Evolutionary conservation across 352 stramenopile genomes (phyloP).

Genomic region (Phytophthora gonapodyides): DNA sequence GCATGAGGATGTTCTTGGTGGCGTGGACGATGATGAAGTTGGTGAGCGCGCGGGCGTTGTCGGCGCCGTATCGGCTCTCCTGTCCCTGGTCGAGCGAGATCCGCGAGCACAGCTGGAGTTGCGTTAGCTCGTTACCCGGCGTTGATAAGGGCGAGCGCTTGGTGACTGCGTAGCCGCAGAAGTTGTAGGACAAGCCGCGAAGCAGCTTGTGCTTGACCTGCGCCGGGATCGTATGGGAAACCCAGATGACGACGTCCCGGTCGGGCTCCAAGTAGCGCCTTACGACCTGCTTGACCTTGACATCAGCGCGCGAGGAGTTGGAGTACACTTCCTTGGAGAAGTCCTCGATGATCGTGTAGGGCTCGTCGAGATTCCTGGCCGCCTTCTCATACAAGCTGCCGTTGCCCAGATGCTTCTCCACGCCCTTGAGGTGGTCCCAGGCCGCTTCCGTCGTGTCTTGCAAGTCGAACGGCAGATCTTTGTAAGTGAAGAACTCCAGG

Average conservation of each 20-base stretch:
- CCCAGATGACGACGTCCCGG: slow-evolving; percentile 65
- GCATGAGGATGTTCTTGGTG: slow-evolving; percentile 37
- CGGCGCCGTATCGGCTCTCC: slow-evolving; percentile 25
- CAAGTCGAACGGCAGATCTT: slow-evolving; percentile 29
- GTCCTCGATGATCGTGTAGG: slow-evolving; percentile 62
- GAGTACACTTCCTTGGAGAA: slow-evolving; percentile 58
- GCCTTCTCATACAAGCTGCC: slow-evolving; percentile 36
- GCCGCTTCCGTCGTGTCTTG: slow-evolving; percentile 15
- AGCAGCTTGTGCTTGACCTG: slow-evolving; percentile 55
- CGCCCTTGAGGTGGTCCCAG: slow-evolving; percentile 34
- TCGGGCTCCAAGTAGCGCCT: slow-evolving; percentile 58
- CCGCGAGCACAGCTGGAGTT: slow-evolving; percentile 54
- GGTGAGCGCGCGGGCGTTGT: slow-evolving; percentile 38
- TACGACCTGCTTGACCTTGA: slow-evolving; percentile 59
- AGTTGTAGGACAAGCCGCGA: slow-evolving; percentile 35
- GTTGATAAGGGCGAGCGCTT: slow-evolving; percentile 36
- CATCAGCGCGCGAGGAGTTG: slow-evolving; percentile 48
- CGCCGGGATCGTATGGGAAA: slow-evolving; percentile 43
- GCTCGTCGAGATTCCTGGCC: slow-evolving; percentile 34
- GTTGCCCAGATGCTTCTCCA: slow-evolving; percentile 31
- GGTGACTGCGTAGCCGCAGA: slow-evolving; percentile 62
- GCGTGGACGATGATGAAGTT: slow-evolving; percentile 46
- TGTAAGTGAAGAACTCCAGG: slow-evolving; percentile 32
- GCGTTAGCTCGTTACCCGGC: slow-evolving; percentile 29
- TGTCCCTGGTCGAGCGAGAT: slow-evolving; percentile 47